Percentiles rank a stretch among this genome's conserved stretches.
Evolutionary conservation across 768 basidiomycete genomes (phyloP).

Genomic region (Nidula microcarpa): DNA sequence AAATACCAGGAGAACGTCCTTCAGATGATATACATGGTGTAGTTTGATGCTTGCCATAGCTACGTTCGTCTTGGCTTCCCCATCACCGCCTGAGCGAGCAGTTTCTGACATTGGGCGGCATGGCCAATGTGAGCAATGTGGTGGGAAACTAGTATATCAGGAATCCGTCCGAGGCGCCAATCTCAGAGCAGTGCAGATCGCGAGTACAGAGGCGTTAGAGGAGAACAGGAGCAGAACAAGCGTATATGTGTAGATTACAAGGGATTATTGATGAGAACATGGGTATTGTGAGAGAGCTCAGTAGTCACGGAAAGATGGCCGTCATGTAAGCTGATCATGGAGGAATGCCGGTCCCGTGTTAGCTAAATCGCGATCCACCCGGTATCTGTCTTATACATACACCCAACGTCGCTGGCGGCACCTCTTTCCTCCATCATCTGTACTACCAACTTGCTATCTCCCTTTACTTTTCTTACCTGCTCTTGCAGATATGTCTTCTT

Average conservation of each 20-base stretch:
- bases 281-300: background rate
- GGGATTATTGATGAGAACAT: too few species aligned
- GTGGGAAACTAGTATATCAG: background rate
- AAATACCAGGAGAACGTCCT: background rate
- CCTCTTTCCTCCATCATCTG: constrained; percentile 17
- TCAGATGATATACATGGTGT: background rate
- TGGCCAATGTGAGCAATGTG: background rate
- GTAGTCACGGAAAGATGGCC: background rate
- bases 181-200: too few species aligned
- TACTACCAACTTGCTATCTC: constrained; percentile 9
- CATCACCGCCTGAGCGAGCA: background rate
- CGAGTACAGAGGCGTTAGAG: too few species aligned
- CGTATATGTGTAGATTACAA: too few species aligned
- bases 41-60: background rate
- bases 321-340: background rate
- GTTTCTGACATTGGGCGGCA: background rate
- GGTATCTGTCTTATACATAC: background rate
- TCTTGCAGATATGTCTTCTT: constrained; percentile 39
- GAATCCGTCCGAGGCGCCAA: too few species aligned
- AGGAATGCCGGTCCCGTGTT: background rate
- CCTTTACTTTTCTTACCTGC: constrained; percentile 27
- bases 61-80: background rate
- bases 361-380: background rate
- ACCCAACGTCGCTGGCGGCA: constrained; percentile 23
- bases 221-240: too few species aligned